A percentile compares a stretch with the other conserved stretches of the same genome.
Evolutionary conservation across 805 yeast genomes (phyloP).

Genomic region (Starmera dryadoides): DNA sequence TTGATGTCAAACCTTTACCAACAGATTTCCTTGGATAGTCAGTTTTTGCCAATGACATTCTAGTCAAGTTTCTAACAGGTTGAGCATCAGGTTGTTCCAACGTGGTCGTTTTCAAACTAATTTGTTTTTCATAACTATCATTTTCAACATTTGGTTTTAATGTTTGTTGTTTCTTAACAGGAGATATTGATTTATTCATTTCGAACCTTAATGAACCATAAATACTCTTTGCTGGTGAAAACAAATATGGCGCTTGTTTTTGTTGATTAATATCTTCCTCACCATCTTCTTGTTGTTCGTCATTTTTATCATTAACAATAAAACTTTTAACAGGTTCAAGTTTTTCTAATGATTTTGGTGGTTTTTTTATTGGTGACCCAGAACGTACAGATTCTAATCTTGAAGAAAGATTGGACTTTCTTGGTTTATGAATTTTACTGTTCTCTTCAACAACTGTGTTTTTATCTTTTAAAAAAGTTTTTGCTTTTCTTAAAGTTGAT

Average conservation of each 20-base stretch:
- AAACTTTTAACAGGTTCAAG: not conserved
- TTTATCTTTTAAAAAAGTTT: constrained; percentile 9
- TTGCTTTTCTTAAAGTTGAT: constrained; percentile 17
- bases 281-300: constrained; percentile 1
- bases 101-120: constrained; percentile 1
- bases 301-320: not conserved
- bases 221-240: constrained; percentile 21
- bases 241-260: constrained; percentile 2
- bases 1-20: constrained; percentile 14
- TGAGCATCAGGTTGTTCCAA: not conserved
- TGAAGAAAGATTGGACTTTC: constrained; percentile 2
- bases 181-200: constrained; percentile 11
- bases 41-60: constrained; percentile 16
- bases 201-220: constrained; percentile 18
- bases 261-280: constrained; percentile 7
- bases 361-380: not conserved
- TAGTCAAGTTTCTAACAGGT: constrained; percentile 10
- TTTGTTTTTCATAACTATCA: not conserved
- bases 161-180: not conserved
- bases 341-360: not conserved
- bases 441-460: constrained; percentile 5
- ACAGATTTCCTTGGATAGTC: constrained; percentile 5
- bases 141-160: not conserved
- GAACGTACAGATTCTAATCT: not conserved
- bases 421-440: constrained; percentile 2